Conservation (phyloP, 176 grass and related monocot genomes). For the Cenchrus fungigraminus region DNA sequence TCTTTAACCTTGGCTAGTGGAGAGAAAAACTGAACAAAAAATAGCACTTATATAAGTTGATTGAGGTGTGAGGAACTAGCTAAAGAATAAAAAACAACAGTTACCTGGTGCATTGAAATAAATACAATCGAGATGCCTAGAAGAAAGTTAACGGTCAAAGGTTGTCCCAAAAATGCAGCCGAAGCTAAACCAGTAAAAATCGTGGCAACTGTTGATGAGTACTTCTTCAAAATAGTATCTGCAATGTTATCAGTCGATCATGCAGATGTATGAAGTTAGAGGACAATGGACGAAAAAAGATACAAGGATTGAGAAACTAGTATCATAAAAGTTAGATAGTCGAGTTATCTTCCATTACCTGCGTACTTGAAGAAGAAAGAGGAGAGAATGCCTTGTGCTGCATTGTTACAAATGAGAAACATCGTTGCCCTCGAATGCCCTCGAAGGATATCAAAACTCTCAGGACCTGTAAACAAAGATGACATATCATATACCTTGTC, state of each 20-base stretch:
- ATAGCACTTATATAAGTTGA: conserved; percentile 28
- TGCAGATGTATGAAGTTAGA: conserved; percentile 15
- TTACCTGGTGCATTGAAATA: conserved; percentile 99
- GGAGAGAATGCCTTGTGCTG: conserved; percentile 97
- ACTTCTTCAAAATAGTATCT: conserved; percentile 99
- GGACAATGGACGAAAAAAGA: background rate
- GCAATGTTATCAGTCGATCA: conserved; percentile 38
- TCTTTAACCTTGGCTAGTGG: conserved; percentile 95
- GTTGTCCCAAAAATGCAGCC: conserved; percentile 88
- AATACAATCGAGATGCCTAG: conserved; percentile 96
- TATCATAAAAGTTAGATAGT: conserved; percentile 14
- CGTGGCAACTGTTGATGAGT: conserved; percentile 97
- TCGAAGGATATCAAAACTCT: conserved; percentile 92
- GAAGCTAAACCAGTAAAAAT: conserved; percentile 98
- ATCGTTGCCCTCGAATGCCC: conserved; percentile 94
- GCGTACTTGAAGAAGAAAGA: conserved; percentile 99
- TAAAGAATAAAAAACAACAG: conserved; percentile 26
- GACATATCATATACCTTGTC: conserved; percentile 38
- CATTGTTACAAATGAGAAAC: conserved; percentile 99
- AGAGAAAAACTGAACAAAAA: conserved; percentile 92
- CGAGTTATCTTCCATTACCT: conserved; percentile 53
- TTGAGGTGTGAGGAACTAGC: background rate
- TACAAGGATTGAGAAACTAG: background rate
- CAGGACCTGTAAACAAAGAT: conserved; percentile 65
- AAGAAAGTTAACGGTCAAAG: conserved; percentile 93